Conservation (phyloP, 257 asterid species). For the Osmanthus fragrans region DNA sequence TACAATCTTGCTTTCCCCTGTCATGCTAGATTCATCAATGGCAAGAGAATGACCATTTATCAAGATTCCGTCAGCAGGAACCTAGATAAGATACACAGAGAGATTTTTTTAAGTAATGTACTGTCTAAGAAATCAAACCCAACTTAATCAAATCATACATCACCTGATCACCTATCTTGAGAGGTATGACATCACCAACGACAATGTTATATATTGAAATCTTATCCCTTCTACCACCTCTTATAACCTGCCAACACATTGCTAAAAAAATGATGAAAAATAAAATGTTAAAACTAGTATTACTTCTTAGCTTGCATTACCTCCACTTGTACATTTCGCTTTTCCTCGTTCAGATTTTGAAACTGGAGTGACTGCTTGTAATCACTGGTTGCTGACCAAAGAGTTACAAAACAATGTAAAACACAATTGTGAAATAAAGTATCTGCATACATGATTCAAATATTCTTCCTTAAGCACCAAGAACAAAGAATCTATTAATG, state of each 20-base stretch:
- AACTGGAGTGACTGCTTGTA: slow-evolving; percentile 94
- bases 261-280: slow-evolving; percentile 5
- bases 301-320: slow-evolving; percentile 38
- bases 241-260: slow-evolving; percentile 56
- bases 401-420: slow-evolving; percentile 15
- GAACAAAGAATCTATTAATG: slow-evolving; percentile 1
- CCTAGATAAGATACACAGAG: slow-evolving; percentile 42
- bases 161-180: slow-evolving; percentile 98
- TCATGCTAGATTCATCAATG: slow-evolving; percentile 98
- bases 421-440: neutral
- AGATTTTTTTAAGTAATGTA: slow-evolving; percentile 10
- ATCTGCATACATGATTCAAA: neutral
- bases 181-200: slow-evolving; percentile 92
- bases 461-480: neutral
- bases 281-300: neutral
- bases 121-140: slow-evolving; percentile 2
- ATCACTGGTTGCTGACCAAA: slow-evolving; percentile 77
- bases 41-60: slow-evolving; percentile 85
- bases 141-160: slow-evolving; percentile 18
- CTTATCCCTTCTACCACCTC: slow-evolving; percentile 88
- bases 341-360: slow-evolving; percentile 85
- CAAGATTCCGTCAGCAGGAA: slow-evolving; percentile 91
- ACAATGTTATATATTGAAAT: slow-evolving; percentile 86
- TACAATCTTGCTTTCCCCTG: slow-evolving; percentile 99
- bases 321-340: slow-evolving; percentile 86